Evolutionary conservation across 164 flowering plant species (phyloP).

Genomic region (Stephania cephalantha): DNA sequence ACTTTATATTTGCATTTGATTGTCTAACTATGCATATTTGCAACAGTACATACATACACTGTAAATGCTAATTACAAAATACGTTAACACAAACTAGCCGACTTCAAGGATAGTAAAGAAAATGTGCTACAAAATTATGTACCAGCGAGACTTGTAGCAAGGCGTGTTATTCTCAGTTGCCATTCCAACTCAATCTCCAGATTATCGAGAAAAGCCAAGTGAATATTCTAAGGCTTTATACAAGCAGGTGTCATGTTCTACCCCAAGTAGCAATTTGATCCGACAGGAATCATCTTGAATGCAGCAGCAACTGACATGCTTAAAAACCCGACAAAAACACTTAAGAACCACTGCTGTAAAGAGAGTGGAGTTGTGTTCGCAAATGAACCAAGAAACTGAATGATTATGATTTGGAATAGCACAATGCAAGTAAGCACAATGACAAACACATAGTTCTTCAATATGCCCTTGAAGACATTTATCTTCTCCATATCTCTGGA

Average conservation of each 20-base stretch:
- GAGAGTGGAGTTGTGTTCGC: constrained; percentile 83
- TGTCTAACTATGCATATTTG: too few relatives aligned
- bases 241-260: not conserved
- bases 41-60: too few relatives aligned
- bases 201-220: too few relatives aligned
- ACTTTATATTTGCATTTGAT: too few relatives aligned
- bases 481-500: constrained; percentile 92
- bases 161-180: too few relatives aligned
- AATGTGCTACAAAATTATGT: too few relatives aligned
- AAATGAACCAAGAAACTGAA: constrained; percentile 72
- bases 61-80: too few relatives aligned
- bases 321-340: constrained; percentile 66
- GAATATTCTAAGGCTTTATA: too few relatives aligned
- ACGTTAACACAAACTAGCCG: too few relatives aligned
- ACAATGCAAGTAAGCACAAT: constrained; percentile 59
- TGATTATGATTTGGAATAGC: constrained; percentile 69
- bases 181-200: too few relatives aligned
- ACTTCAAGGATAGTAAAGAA: too few relatives aligned
- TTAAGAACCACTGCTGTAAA: constrained; percentile 59
- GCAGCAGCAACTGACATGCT: constrained; percentile 91
- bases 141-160: too few relatives aligned
- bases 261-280: constrained; percentile 15
- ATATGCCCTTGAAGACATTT: constrained; percentile 68
- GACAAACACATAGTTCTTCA: constrained; percentile 78
- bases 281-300: constrained; percentile 78